Evolutionary conservation across 805 yeast genomes (phyloP).

Genomic region (Ogataea trehalophila): DNA sequence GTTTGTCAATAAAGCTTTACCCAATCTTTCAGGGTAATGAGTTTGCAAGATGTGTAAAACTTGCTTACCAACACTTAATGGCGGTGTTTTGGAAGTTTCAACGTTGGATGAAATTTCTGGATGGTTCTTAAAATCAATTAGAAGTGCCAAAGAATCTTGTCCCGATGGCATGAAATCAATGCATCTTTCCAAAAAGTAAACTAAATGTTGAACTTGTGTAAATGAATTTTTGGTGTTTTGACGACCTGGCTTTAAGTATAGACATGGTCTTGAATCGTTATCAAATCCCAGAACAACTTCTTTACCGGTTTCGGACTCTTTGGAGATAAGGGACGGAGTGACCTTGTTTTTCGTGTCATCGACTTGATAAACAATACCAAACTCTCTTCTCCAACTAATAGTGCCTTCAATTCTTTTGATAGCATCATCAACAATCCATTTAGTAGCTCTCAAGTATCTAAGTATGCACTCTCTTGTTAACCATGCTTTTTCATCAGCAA

Average conservation of each 20-base stretch:
- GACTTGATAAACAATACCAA: conserved; percentile 55
- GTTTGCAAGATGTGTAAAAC: conserved; percentile 91
- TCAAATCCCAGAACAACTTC: conserved; percentile 90
- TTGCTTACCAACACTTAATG: conserved; percentile 82
- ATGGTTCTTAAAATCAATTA: conserved; percentile 88
- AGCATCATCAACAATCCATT: conserved; percentile 75
- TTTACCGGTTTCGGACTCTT: conserved; percentile 88
- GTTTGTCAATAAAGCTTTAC: conserved; percentile 85
- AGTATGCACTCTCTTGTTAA: conserved; percentile 85
- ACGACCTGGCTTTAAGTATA: conserved; percentile 89
- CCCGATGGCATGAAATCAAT: conserved; percentile 96
- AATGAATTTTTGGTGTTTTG: conserved; percentile 90
- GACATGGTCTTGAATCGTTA: conserved; percentile 83
- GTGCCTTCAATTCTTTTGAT: conserved; percentile 72
- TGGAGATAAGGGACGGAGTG: conserved; percentile 48
- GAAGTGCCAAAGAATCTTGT: conserved; percentile 85
- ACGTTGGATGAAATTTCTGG: conserved; percentile 48
- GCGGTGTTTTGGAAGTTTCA: conserved; percentile 72
- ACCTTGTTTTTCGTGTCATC: conserved; percentile 45
- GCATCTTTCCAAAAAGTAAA: conserved; percentile 85
- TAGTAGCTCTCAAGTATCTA: conserved; percentile 89
- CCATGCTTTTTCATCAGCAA: conserved; percentile 77
- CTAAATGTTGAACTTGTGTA: conserved; percentile 94
- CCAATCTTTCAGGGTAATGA: conserved; percentile 96
- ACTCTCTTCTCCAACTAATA: conserved; percentile 89